Evolutionary conservation across 176 grass and related monocot species (phyloP), one percentile per base, ranked within the genome.

Genomic region (Elaeis guineensis): DNA sequence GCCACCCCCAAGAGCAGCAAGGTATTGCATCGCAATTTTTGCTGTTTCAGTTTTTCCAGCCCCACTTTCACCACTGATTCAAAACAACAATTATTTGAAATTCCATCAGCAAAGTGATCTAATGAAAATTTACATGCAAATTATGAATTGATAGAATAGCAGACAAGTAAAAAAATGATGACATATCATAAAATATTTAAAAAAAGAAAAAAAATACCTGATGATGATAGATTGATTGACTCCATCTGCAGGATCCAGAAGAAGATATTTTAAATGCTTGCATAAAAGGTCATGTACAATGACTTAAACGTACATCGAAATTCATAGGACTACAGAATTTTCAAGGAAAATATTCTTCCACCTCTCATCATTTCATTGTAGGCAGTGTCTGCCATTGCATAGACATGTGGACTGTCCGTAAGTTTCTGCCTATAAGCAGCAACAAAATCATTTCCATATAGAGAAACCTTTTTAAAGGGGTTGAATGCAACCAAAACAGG

Each of bases 41-140:
- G 93, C 93, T 2, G 93, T 98, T 89, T 92, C 88, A 65, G 93
- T 98, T 78, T 98, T 98, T 61, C 93, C 93, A 77, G 93, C 87
- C 73, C 93, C 93, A 79, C 93, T 98, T 71, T 92, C 93, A 71
- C 93, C 93, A 66, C 93, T 98, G 44, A 79, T 72, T 39, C 3
- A 44, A 44, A 44, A 14, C 35, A n/a, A n/a, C 35, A 44, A 2
- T 14, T 44, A 14, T 23, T 44, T 44, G 35, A 12, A 44, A 44
- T 12, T 44, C 35, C 11, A 14, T 44, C 35, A 44, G 14, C 35
- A 14, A 44, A 44, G 35, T 44, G 8, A 3, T 44, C 35, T 6
- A 44, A 44, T 44, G 35, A 44, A 44, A 44, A 44, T 44, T 44
- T 44, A 44, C 35, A 44, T 44, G 11, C 35, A 44, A 44, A 12